These are phyloP conservation scores for Monosporozyma aerobia DNA, from an alignment of 805 yeast species.

Conservation along the genomic window DNA sequence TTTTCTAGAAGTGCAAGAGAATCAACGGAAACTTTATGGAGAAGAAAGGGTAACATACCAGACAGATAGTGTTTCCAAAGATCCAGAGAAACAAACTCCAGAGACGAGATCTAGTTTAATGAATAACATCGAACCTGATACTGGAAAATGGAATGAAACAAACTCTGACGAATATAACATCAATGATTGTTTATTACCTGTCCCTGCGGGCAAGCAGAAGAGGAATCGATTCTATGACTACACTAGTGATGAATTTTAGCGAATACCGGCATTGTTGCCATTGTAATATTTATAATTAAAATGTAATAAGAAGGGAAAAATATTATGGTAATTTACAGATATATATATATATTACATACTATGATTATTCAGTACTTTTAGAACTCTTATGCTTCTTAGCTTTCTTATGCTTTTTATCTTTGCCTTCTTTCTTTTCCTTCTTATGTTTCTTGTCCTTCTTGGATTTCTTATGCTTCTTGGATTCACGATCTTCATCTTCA, in stretches of 20 bases:
- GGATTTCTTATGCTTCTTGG: constrained; percentile 23
- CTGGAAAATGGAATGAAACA: background rate
- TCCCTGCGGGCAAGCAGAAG: background rate
- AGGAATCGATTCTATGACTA: background rate
- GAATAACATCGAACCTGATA: background rate
- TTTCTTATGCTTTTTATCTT: constrained; percentile 5
- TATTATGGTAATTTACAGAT: background rate
- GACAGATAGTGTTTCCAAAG: background rate
- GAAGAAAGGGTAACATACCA: background rate
- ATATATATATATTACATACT: background rate
- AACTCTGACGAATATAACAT: constrained; percentile 6
- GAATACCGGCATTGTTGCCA: background rate
- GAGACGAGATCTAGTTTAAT: background rate
- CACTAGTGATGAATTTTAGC: background rate
- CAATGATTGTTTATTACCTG: constrained; percentile 12
- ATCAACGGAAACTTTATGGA: background rate
- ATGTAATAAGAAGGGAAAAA: background rate
- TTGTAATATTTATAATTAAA: background rate
- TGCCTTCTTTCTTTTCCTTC: constrained; percentile 20
- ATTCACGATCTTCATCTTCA: constrained; percentile 9
- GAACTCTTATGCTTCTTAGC: background rate
- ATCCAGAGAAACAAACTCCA: background rate
- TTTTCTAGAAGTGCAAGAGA: constrained; percentile 14
- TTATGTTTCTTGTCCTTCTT: constrained; percentile 17
- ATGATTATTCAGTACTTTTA: background rate